Percentiles rank a stretch among this genome's conserved stretches.
Conservation (phyloP, 305 asterid species). For the Striga hermonthica region DNA sequence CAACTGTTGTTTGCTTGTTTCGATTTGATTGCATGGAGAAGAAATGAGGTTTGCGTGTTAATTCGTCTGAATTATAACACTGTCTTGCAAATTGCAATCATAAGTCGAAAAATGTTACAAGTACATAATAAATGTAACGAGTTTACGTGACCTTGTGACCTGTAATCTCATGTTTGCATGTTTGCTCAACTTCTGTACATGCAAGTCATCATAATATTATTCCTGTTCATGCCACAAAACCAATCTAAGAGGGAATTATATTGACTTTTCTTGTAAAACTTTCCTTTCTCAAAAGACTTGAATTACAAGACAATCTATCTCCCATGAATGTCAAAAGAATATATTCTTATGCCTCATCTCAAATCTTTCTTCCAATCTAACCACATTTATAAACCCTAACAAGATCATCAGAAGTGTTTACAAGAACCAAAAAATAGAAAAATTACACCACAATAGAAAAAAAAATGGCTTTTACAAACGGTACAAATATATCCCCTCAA, state of each 20-base stretch:
- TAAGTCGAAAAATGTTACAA: no score
- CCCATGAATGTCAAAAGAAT: constrained; percentile 40
- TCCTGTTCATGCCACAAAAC: neutral
- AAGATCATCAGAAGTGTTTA: neutral
- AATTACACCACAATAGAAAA: neutral
- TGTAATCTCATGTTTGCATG: neutral
- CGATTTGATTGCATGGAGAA: no score
- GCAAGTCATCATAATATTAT: neutral
- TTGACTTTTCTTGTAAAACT: neutral
- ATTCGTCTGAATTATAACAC: no score
- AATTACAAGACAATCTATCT: constrained; percentile 73
- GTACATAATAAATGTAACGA: no score
- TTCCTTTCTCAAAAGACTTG: constrained; percentile 48
- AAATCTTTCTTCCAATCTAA: constrained; percentile 23
- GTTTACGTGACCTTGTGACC: constrained; percentile 6
- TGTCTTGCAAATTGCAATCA: no score
- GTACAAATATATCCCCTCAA: constrained; percentile 30
- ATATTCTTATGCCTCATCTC: constrained; percentile 44
- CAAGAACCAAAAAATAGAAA: neutral
- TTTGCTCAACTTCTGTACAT: neutral
- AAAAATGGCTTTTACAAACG: constrained; percentile 8
- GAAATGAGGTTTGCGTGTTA: no score
- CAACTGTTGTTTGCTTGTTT: no score
- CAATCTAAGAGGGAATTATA: no score
- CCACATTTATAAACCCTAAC: constrained; percentile 20